Evolutionary conservation across 106 monocot genomes (phyloP), one percentile per base, ranked within the genome.

Genomic region (Dioscorea alata): DNA sequence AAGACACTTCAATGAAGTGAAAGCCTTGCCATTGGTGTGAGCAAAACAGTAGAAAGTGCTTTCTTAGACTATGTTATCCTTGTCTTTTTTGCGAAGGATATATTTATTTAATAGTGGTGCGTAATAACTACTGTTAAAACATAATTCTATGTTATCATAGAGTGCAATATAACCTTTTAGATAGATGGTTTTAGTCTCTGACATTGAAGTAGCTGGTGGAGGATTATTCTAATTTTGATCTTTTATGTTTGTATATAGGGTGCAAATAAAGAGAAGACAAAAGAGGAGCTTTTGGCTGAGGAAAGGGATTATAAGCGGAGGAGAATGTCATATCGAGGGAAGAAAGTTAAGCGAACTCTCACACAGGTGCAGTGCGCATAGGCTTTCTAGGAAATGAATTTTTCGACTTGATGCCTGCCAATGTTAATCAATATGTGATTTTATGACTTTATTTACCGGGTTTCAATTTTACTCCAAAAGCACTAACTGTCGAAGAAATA

Each of bases 291-390:
- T 13, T 81, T 99, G 80, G 97, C 97, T 72, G 92, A 92, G 73
- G 97, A 92, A 76, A 84, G 97, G 60, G 97, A 99, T 83, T 99
- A 99, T 71, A 99, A 99, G 61, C 77, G 97, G 60, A 87, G 97
- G 74, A 84, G 97, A 79, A 85, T 75, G 73, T 99, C 92, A 23
- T 99, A 99, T 72, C 97, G 97, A 69, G 97, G 97, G 33, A 99
- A 93, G 87, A 99, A 89, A 70, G 79, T 74, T 65, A 99, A 93
- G 72, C 80, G 92, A 83, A 87, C 74, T 66, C 78, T 82, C 51
- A 79, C 73, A 57, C 79, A 93, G 92, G 95, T 96, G n/a, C n/a
- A 89, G 95, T 96, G 1, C 1, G 7, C 12, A 13, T 18, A 13
- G 19, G 54, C 54, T 56, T 56, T 42, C 42, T 42, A 42, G 4